Evolutionary conservation across 176 grass and related monocot species (phyloP), one percentile per base, ranked within the genome.

Genomic region (Eragrostis curvula): DNA sequence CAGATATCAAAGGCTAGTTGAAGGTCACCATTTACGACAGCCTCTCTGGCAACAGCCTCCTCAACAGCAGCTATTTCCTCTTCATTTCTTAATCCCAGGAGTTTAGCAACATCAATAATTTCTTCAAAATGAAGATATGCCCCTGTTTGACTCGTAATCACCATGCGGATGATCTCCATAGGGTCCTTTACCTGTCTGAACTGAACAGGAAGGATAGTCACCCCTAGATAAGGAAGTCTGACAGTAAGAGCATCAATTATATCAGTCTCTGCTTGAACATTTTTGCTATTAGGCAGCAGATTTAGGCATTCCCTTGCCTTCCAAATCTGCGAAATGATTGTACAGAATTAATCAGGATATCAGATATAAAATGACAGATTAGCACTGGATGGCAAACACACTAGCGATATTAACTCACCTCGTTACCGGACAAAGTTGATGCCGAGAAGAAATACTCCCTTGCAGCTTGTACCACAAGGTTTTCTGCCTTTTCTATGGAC

Each of bases 401-500:
- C 49, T 87, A 5, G 53, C 73, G 50, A 52, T 7, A 53, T 80
- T 17, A 80, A 88, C 90, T 93, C 80, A 98, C 92, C 87, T 98
- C 92, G 18, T 90, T 88, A 58, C 86, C 92, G 60, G 92, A 95
- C 36, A 98, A 81, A 84, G 91, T 95, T 63, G 96, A 98, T 85
- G 96, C 92, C 15, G 92, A 98, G 79, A 95, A 98, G 80, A 98
- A 98, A 95, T 98, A 98, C 70, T 98, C 96, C 77, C 88, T 93
- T 65, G 92, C 90, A 69, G 96, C 90, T 91, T 91, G 90, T 82
- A 98, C 89, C 23, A 98, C 92, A 23, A 98, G 96, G 83, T 88
- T 85, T 73, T 98, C 96, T 69, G 90, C 87, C 46, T 93, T 98
- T 65, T 89, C 90, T 55, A 39, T 68, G 44, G 88, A 81, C 72